phyloP scores from a whole-genome alignment of 2,329 filamentous ascomycete species.

The Calonectria hongkongensis region DNA sequence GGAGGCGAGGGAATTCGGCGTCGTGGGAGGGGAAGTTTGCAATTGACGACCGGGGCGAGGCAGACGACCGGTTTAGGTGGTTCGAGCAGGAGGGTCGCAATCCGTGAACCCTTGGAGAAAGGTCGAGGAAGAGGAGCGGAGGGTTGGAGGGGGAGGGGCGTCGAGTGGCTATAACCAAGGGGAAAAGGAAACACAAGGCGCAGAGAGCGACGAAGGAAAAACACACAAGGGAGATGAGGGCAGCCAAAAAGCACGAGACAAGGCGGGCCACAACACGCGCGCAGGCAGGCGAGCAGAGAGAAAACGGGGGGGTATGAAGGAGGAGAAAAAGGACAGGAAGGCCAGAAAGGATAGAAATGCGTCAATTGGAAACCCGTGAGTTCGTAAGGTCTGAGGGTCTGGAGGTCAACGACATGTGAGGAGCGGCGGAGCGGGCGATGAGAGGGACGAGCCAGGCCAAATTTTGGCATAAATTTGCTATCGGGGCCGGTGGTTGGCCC shows the following conservation, averaged over 20 bases:
- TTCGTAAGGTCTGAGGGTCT: constrained; percentile 30
- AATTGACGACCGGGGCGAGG: constrained; percentile 44
- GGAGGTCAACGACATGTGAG: constrained; percentile 35
- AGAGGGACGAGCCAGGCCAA: constrained; percentile 51
- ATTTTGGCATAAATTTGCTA: constrained; percentile 57
- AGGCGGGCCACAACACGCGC: constrained; percentile 32
- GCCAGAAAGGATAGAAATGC: constrained; percentile 49
- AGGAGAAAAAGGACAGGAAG: constrained; percentile 35
- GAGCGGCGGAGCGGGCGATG: constrained; percentile 36
- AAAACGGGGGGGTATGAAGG: constrained; percentile 39
- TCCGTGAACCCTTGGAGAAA: constrained; percentile 31
- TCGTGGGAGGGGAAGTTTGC: constrained; percentile 40
- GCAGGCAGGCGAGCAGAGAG: constrained; percentile 7
- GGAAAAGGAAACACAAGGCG: constrained; percentile 39
- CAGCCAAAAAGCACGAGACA: constrained; percentile 27
- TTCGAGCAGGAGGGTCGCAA: constrained; percentile 42
- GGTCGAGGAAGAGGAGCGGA: constrained; percentile 39
- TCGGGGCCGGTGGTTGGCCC: constrained; percentile 55
- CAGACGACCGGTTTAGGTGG: constrained; percentile 19
- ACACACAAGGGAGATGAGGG: constrained; percentile 37
- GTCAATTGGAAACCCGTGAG: constrained; percentile 54
- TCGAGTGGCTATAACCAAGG: constrained; percentile 44
- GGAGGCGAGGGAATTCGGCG: constrained; percentile 42
- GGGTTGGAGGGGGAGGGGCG: constrained; percentile 25
- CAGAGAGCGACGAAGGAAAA: constrained; percentile 36